These are phyloP conservation scores for Tylopilus vinaceipallidus DNA, from an alignment of 768 basidiomycete genomes.

Conservation along the genomic window DNA sequence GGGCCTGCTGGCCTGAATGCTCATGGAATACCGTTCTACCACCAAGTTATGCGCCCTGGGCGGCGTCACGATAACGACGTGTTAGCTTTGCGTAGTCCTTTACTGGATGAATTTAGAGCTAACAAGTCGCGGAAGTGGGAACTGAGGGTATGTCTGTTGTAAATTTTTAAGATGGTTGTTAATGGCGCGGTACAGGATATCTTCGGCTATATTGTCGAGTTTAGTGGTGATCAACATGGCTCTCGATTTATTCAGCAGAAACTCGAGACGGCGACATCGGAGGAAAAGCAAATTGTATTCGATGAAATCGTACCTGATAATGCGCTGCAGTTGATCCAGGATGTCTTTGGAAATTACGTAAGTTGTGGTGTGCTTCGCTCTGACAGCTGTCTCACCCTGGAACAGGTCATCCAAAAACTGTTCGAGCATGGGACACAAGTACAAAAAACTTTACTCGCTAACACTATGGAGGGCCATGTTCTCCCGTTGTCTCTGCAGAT, in stretches of 20 bases:
- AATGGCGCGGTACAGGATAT: slow-evolving; percentile 62
- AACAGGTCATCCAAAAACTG: slow-evolving; percentile 87
- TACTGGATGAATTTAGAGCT: slow-evolving; percentile 83
- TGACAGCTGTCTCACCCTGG: slow-evolving; percentile 6
- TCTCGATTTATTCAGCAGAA: slow-evolving; percentile 96
- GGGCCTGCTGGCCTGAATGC: slow-evolving; percentile 36
- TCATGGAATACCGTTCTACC: slow-evolving; percentile 35
- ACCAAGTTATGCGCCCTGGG: slow-evolving; percentile 40
- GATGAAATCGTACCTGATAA: slow-evolving; percentile 83
- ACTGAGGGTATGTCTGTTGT: slow-evolving; percentile 52
- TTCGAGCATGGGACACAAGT: slow-evolving; percentile 80
- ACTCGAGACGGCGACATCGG: slow-evolving; percentile 69
- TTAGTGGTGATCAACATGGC: slow-evolving; percentile 93
- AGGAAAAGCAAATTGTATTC: slow-evolving; percentile 78
- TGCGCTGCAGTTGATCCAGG: slow-evolving; percentile 75
- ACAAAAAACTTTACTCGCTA: slow-evolving; percentile 70
- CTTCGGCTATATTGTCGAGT: slow-evolving; percentile 81
- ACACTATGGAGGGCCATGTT: slow-evolving; percentile 75
- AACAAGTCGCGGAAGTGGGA: slow-evolving; percentile 83
- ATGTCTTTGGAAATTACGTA: slow-evolving; percentile 97
- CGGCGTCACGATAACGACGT: slow-evolving; percentile 45
- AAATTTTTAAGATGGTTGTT: background rate
- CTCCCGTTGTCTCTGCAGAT: slow-evolving; percentile 80
- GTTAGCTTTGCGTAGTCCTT: slow-evolving; percentile 56
- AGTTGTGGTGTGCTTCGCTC: slow-evolving; percentile 25